Conservation (phyloP, 2,329 filamentous ascomycete species). For the Stenocarpella maydis region DNA sequence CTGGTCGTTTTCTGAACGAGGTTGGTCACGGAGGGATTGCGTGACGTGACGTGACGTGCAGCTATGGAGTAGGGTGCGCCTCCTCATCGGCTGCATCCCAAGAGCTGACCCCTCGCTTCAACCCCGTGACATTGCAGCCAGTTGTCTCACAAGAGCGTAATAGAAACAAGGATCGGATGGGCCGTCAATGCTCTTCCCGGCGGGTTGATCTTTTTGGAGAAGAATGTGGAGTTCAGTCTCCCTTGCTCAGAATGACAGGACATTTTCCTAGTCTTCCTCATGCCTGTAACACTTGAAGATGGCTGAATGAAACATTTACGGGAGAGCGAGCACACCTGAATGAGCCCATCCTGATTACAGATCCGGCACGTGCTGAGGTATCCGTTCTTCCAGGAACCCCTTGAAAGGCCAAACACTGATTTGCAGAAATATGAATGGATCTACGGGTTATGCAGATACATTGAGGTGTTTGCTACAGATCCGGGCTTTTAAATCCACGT, state of each 20-base stretch:
- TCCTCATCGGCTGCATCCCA: slow-evolving; percentile 8
- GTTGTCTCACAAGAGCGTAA: slow-evolving; percentile 23
- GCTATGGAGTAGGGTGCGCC: background rate
- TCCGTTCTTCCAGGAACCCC: background rate
- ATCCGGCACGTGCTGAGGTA: too few relatives aligned
- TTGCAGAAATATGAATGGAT: background rate
- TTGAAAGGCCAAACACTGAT: background rate
- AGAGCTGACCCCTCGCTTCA: slow-evolving; percentile 1
- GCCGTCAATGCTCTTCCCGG: background rate
- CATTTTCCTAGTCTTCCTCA: too few relatives aligned
- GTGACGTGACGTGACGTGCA: slow-evolving; percentile 17
- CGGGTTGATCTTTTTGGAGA: background rate
- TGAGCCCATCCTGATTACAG: background rate
- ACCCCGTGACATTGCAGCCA: slow-evolving; percentile 3
- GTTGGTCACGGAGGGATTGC: background rate
- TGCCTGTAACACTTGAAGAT: too few relatives aligned
- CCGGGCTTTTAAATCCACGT: background rate
- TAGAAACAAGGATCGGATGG: slow-evolving; percentile 13
- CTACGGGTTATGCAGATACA: slow-evolving; percentile 11
- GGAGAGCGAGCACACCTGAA: background rate
- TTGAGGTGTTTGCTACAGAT: background rate
- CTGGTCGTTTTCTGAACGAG: background rate
- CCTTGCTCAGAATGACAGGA: background rate
- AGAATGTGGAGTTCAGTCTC: background rate
- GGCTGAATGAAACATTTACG: accelerated